Base-by-base conservation (phyloP, 345 rosid species). In the Rhizophora mangle region DNA sequence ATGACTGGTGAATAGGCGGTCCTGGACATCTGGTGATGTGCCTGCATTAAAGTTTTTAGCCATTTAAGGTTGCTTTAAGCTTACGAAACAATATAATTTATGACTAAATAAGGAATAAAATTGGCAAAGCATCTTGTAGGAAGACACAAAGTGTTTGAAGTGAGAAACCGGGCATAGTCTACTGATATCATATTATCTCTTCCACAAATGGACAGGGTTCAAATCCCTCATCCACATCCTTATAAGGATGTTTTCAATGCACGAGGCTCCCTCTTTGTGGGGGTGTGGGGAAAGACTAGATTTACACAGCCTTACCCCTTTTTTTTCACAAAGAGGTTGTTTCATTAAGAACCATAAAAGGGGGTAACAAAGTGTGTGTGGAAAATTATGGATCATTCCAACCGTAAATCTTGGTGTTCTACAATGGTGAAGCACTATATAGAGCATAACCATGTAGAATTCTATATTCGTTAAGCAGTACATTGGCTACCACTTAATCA, bases 11-110 rank as follows among this genome's bases (percentile, higher is more conserved):
- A 74, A 57, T 43, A 81, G 65, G 77, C 61, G 60, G 65, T 77
- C 75, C 59, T 71, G 63, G 29, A 83, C 69, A 74, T 16, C 59
- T 1, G 90, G 85, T 8, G 91, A 70, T 61, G 65, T 61, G 65
- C 81, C 98, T 93, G 84, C 80, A 75, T 60, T 64, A 46, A 51
- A 9, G 8, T 56, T 56, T 10, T 56, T 54, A 19, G 57, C 26
- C 27, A 8, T 56, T 13, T 56, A 21, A 56, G 60, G 60, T 27
- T 55, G 24, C 29, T 24, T 56, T 56, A 56, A 56, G 24, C 26
- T 24, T 24, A 21, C 11, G 22, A 0, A 55, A n/a, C 11, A 7
- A 53, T 22, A 53, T 20, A 54, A 7, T 37, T 37, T 37, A 37
- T 2, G 13, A 37, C 11, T 0, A 21, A 54, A 21, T 4, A 15